These are phyloP conservation scores for Penicillium maclennaniae DNA, from an alignment of 495 filamentous ascomycete genomes.

Conservation along the genomic window DNA sequence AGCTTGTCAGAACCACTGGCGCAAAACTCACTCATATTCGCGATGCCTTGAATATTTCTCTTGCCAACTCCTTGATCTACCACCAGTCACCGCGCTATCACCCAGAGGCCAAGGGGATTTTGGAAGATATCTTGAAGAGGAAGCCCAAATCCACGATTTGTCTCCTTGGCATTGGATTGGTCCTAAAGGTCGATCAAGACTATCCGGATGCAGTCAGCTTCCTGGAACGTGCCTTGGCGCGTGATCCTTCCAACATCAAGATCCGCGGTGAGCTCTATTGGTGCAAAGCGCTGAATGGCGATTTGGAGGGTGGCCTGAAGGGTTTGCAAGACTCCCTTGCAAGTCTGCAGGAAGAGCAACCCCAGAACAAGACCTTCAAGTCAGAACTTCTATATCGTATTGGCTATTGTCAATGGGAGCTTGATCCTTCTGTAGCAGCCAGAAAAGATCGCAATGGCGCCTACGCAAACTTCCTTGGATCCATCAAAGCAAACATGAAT, in stretches of 20 bases:
- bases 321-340: slow-evolving; percentile 69
- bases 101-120: slow-evolving; percentile 76
- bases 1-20: slow-evolving; percentile 61
- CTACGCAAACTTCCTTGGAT: slow-evolving; percentile 76
- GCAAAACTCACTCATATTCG: slow-evolving; percentile 59
- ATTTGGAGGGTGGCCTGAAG: slow-evolving; percentile 57
- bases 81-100: slow-evolving; percentile 89
- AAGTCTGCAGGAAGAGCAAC: slow-evolving; percentile 49
- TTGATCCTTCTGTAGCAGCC: slow-evolving; percentile 63
- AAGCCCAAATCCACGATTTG: slow-evolving; percentile 71
- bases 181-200: slow-evolving; percentile 88
- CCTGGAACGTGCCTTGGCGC: slow-evolving; percentile 64
- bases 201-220: slow-evolving; percentile 75
- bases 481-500: slow-evolving; percentile 83
- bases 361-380: slow-evolving; percentile 63
- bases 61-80: slow-evolving; percentile 79
- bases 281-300: slow-evolving; percentile 81
- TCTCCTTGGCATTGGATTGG: slow-evolving; percentile 83
- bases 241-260: slow-evolving; percentile 66
- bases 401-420: slow-evolving; percentile 83
- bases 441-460: slow-evolving; percentile 74
- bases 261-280: slow-evolving; percentile 82
- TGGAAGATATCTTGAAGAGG: slow-evolving; percentile 70
- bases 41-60: slow-evolving; percentile 68
- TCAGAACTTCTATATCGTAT: slow-evolving; percentile 84